Conservation (phyloP, 768 basidiomycete species). For the Gymnopilus junonius region DNA sequence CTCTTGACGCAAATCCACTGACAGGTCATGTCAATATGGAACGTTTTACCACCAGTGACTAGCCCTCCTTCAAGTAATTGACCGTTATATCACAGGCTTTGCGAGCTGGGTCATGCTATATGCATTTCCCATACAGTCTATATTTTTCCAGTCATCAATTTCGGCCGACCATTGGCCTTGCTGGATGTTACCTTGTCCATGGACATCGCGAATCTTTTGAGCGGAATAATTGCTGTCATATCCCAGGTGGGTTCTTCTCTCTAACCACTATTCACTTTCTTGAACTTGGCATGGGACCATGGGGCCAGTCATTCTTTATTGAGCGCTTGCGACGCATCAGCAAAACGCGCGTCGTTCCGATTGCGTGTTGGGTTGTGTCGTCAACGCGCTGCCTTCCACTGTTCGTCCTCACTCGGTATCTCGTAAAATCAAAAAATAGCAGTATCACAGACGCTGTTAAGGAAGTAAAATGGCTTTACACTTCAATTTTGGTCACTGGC, state of each 20-base stretch:
- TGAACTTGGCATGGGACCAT: too few species aligned
- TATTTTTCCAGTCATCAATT: not conserved
- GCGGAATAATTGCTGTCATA: slow-evolving; percentile 5
- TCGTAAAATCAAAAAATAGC: not conserved
- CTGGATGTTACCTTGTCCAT: slow-evolving; percentile 1
- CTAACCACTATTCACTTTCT: too few species aligned
- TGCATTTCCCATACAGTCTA: slow-evolving; percentile 13
- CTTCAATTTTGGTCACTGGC: not conserved
- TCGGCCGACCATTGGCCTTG: not conserved
- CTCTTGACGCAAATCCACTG: not conserved
- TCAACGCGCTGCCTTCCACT: not conserved
- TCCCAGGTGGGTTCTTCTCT: slow-evolving; percentile 1
- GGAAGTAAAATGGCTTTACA: not conserved
- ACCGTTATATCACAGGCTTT: slow-evolving; percentile 1
- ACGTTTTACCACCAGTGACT: not conserved
- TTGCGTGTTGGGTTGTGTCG: slow-evolving; percentile 4
- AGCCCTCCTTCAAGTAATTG: not conserved
- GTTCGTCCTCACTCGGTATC: not conserved
- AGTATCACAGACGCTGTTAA: not conserved
- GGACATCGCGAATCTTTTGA: not conserved
- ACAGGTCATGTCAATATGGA: not conserved
- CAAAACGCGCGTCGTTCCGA: not conserved
- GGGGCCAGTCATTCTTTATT: slow-evolving; percentile 8
- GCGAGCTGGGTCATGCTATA: slow-evolving; percentile 12
- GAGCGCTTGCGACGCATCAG: slow-evolving; percentile 4